Base-by-base conservation (phyloP, 768 basidiomycete species). In the Phylloporus arenicola region DNA sequence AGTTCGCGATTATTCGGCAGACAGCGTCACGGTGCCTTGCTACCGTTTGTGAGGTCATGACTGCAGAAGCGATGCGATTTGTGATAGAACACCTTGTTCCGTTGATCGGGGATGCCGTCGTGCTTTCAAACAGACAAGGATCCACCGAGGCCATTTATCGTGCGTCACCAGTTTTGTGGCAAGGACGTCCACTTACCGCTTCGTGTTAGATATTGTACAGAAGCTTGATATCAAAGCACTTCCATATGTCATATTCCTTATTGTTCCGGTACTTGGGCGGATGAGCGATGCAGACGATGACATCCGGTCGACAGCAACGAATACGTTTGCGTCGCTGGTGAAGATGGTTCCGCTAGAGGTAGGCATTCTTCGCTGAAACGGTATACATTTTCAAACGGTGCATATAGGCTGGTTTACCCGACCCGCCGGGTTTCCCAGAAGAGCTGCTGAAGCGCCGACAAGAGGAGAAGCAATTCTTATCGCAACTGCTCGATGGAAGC, bases 331-430 rank as follows among this genome's bases (percentile, higher is more conserved):
- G 0, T 88, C 92, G 0, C 72, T 99, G 16, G 91, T 99, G 54
- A 97, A 98, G 74, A 95, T 99, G 88, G 92, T 98, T 12, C 96
- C 96, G 6, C 76, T 99, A 0, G 96, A 98, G 80, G 93, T 92
- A 54, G 53, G 76, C 58, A 19, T 5, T 33, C 22, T 31, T 31
- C 12, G 19, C 39, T 25, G 17, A 45, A 14, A 27, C 43, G 25
- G 40, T 24, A 4, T 22, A 3, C 29, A 16, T 19, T 33, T 38
- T 30, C 6, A 35, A 30, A 29, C 6, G 14, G 17, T 24, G 6
- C 41, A 30, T 50, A 27, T 53, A 96, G 92, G 91, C 92, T 59
- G 96, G 95, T 50, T 73, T 98, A n/a, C 96, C 96, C 12, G 93
- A 97, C 64, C 95, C 96, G 25, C 85, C 85, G 4, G 90, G 88